These are phyloP conservation scores for Lasiodiplodia citricola DNA, from an alignment of 2,329 filamentous ascomycete species.

Conservation along the genomic window DNA sequence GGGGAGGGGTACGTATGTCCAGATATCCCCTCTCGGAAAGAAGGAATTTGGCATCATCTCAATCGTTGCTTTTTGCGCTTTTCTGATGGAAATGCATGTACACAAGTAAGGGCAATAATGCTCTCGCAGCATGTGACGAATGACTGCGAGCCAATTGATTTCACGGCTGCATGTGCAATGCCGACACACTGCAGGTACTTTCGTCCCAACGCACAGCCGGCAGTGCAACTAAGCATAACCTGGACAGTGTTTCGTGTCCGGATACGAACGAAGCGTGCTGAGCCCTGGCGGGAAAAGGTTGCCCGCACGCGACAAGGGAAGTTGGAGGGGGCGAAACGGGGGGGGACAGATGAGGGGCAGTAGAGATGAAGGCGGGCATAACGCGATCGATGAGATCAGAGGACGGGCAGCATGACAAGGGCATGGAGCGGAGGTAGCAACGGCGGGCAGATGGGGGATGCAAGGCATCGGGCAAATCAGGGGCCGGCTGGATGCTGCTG, in stretches of 20 bases:
- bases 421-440: background rate
- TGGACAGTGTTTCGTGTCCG: background rate
- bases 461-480: constrained; percentile 16
- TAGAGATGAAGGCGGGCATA: background rate
- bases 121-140: background rate
- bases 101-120: background rate
- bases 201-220: background rate
- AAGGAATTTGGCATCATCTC: background rate
- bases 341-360: background rate
- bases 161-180: background rate
- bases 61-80: background rate
- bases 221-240: constrained; percentile 14
- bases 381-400: background rate
- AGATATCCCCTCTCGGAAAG: background rate
- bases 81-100: background rate
- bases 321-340: background rate
- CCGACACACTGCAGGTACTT: background rate
- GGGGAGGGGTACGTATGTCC: too few species aligned
- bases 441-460: background rate
- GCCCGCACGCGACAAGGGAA: background rate
- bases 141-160: background rate
- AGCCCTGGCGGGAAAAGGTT: background rate
- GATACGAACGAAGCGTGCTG: background rate
- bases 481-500: background rate
- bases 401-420: background rate